Evolutionary conservation across 306 rosid species (phyloP).

Genomic region (Arachis hypogaea): DNA sequence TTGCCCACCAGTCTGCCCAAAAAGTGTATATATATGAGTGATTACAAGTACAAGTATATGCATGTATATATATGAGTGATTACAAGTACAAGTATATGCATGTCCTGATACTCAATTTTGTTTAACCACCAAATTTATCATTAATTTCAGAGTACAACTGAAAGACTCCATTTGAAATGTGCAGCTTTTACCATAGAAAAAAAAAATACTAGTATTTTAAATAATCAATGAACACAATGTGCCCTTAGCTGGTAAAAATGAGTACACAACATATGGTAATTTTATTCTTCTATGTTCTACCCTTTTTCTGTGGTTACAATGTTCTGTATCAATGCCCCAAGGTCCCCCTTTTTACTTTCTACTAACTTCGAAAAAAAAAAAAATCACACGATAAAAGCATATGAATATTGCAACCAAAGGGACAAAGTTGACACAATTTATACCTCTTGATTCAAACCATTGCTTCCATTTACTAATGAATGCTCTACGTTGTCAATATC

Average conservation of each 20-base stretch:
- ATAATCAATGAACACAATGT: slow-evolving; percentile 4
- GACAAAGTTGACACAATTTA: slow-evolving; percentile 17
- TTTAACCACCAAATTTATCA: slow-evolving; percentile 10
- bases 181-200: slow-evolving; percentile 15
- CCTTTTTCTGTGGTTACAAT: neutral
- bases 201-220: neutral
- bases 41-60: slow-evolving; percentile 7
- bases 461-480: slow-evolving; percentile 55
- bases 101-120: slow-evolving; percentile 29
- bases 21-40: slow-evolving; percentile 4
- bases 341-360: slow-evolving; percentile 18
- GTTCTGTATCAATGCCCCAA: neutral
- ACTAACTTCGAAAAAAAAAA: neutral
- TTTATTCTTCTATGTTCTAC: slow-evolving; percentile 24
- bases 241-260: slow-evolving; percentile 23
- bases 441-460: slow-evolving; percentile 60
- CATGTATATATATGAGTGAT: slow-evolving; percentile 18
- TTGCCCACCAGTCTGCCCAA: slow-evolving; percentile 57
- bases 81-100: slow-evolving; percentile 11
- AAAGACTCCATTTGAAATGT: slow-evolving; percentile 2
- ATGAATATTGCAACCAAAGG: slow-evolving; percentile 23
- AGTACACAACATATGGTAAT: neutral
- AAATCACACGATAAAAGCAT: slow-evolving; percentile 5
- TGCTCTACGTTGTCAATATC: slow-evolving; percentile 62
- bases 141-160: slow-evolving; percentile 26